Percentiles rank a stretch among this genome's conserved stretches.
These are phyloP conservation scores for Trichosporon coremiiforme DNA, from an alignment of 1,284 basidiomycete species.

Conservation along the genomic window DNA sequence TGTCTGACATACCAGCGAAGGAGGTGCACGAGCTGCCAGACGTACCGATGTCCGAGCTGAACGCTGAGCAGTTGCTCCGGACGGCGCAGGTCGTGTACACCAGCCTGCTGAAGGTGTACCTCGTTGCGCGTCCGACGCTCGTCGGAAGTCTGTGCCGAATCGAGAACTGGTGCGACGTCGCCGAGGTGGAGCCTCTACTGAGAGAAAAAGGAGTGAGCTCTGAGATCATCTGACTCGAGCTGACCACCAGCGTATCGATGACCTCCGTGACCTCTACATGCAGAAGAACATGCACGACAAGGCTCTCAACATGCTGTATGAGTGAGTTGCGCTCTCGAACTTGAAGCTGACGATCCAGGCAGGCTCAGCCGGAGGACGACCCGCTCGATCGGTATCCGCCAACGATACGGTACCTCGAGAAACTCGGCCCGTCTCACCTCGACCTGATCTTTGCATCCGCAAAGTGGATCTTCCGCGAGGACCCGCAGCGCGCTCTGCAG, in stretches of 20 bases:
- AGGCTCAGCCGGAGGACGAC: slow-evolving; percentile 77
- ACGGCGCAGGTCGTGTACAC: slow-evolving; percentile 95
- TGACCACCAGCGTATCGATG: slow-evolving; percentile 75
- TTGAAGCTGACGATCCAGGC: slow-evolving; percentile 57
- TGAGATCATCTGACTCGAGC: background rate
- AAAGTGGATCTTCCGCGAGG: slow-evolving; percentile 79
- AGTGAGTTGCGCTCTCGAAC: slow-evolving; percentile 61
- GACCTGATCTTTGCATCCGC: slow-evolving; percentile 76
- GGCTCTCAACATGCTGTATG: slow-evolving; percentile 76
- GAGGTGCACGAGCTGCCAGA: slow-evolving; percentile 71
- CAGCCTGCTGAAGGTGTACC: slow-evolving; percentile 89
- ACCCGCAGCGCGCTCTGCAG: slow-evolving; percentile 75
- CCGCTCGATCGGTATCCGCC: slow-evolving; percentile 76
- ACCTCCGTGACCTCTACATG: slow-evolving; percentile 87
- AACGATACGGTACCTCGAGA: slow-evolving; percentile 86
- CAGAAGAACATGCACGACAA: slow-evolving; percentile 94
- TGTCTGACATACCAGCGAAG: slow-evolving; percentile 61
- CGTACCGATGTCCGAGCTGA: slow-evolving; percentile 67
- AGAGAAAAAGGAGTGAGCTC: slow-evolving; percentile 70
- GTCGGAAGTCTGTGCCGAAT: slow-evolving; percentile 86
- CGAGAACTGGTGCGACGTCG: slow-evolving; percentile 96
- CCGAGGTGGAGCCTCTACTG: slow-evolving; percentile 88
- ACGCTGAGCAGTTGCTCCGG: slow-evolving; percentile 75
- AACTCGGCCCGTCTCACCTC: slow-evolving; percentile 77
- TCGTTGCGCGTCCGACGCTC: slow-evolving; percentile 78